Conservation (phyloP, 2,329 filamentous ascomycete genomes). For the Fusarium aywerte region DNA sequence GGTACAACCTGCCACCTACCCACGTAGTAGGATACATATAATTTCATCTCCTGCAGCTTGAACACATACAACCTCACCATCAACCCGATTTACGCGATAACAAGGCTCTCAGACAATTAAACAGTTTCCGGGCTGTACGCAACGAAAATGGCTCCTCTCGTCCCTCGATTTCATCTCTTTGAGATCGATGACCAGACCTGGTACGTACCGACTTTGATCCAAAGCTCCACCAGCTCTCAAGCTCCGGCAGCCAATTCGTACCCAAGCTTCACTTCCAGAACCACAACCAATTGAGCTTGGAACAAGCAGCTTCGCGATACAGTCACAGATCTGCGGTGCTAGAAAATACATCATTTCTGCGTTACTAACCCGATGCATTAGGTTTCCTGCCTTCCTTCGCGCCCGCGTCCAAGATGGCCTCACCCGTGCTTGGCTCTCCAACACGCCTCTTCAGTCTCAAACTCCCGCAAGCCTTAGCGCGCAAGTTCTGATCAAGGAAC, state of each 20-base stretch:
- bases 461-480: conserved; percentile 72
- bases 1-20: background rate
- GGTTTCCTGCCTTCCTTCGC: conserved; percentile 74
- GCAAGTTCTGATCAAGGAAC: conserved; percentile 62
- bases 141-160: conserved; percentile 57
- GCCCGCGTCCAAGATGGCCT: conserved; percentile 72
- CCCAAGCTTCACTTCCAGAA: background rate
- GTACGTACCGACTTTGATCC: conserved; percentile 54
- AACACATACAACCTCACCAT: conserved; percentile 4
- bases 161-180: conserved; percentile 71
- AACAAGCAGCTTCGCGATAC: background rate
- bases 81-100: background rate
- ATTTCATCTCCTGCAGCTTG: conserved; percentile 24
- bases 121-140: background rate
- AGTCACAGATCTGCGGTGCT: background rate
- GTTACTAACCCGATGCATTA: conserved; percentile 47
- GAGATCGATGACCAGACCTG: conserved; percentile 76
- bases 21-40: background rate
- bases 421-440: conserved; percentile 70
- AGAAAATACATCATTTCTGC: no score
- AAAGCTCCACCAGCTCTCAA: conserved; percentile 12
- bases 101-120: background rate
- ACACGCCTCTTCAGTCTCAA: conserved; percentile 66
- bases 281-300: background rate
- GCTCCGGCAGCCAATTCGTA: background rate